phyloP scores from a whole-genome alignment of 345 rosid genomes.

The Brassica rapa region DNA sequence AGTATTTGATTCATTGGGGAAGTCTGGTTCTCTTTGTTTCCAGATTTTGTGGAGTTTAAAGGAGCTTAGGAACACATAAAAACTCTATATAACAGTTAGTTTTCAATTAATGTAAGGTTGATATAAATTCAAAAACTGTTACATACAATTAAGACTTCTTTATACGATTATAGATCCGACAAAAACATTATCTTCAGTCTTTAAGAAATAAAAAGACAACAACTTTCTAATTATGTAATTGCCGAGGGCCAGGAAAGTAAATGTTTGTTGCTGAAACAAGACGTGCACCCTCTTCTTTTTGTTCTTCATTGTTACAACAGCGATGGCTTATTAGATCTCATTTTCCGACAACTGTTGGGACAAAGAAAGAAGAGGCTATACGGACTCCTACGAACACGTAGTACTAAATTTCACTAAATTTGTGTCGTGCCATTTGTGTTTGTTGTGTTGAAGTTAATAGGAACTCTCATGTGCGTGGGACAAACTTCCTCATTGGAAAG shows the following conservation, averaged over 20 bases:
- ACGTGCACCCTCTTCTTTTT: slow-evolving; percentile 26
- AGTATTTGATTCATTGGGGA: neutral
- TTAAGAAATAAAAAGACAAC: neutral
- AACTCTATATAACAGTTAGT: neutral
- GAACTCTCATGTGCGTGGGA: slow-evolving; percentile 29
- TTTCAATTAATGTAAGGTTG: neutral
- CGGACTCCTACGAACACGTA: slow-evolving; percentile 28
- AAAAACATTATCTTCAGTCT: neutral
- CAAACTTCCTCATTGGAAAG: slow-evolving; percentile 22
- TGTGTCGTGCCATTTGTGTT: slow-evolving; percentile 21
- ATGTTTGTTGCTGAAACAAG: slow-evolving; percentile 24
- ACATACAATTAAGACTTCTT: neutral
- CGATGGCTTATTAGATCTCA: slow-evolving; percentile 15
- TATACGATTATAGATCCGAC: neutral
- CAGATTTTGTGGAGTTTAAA: neutral
- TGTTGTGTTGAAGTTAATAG: slow-evolving; percentile 19
- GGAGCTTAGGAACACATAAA: neutral
- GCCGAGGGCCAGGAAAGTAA: neutral
- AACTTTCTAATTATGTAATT: neutral
- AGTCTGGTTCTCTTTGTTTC: neutral
- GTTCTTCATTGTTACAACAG: slow-evolving; percentile 1
- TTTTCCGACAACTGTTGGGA: slow-evolving; percentile 24
- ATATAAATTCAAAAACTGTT: neutral
- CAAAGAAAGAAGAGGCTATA: neutral
- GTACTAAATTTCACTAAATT: slow-evolving; percentile 4